Conservation (phyloP, 441 rosid genomes). For the Bruguiera hainesii region DNA sequence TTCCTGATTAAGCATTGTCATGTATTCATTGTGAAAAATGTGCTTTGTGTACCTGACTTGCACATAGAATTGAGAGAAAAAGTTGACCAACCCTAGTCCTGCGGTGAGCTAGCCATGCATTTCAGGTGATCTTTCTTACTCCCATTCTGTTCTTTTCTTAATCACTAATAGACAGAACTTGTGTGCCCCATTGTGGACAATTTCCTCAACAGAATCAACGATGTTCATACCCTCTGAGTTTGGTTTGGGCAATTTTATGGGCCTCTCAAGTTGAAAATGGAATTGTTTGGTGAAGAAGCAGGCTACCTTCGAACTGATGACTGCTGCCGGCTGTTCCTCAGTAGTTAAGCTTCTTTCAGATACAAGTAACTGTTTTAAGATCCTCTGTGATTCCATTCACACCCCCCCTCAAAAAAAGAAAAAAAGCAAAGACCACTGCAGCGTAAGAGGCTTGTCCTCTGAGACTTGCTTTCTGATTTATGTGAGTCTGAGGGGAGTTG, state of each 20-base stretch:
- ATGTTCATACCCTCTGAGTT: neutral
- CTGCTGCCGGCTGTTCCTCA: neutral
- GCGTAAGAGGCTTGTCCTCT: too few relatives aligned
- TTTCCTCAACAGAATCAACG: neutral
- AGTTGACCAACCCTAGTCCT: neutral
- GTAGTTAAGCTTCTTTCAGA: neutral
- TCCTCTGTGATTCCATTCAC: too few relatives aligned
- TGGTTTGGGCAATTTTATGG: neutral
- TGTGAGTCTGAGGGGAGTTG: too few relatives aligned
- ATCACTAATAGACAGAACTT: neutral
- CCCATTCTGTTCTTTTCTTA: too few relatives aligned
- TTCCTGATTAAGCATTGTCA: neutral
- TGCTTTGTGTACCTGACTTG: neutral
- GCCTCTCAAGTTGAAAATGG: neutral
- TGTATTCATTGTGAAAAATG: neutral
- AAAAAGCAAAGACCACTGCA: too few relatives aligned
- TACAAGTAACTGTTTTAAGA: neutral
- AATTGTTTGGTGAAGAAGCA: neutral
- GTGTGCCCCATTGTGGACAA: neutral
- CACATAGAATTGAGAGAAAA: neutral
- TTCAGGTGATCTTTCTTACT: neutral
- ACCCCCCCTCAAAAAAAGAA: too few relatives aligned
- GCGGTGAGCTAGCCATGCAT: neutral
- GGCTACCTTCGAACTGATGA: neutral
- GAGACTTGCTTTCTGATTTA: too few relatives aligned